Evolutionary conservation across 768 basidiomycete species (phyloP).

Genomic region (Cyclocybe aegerita): DNA sequence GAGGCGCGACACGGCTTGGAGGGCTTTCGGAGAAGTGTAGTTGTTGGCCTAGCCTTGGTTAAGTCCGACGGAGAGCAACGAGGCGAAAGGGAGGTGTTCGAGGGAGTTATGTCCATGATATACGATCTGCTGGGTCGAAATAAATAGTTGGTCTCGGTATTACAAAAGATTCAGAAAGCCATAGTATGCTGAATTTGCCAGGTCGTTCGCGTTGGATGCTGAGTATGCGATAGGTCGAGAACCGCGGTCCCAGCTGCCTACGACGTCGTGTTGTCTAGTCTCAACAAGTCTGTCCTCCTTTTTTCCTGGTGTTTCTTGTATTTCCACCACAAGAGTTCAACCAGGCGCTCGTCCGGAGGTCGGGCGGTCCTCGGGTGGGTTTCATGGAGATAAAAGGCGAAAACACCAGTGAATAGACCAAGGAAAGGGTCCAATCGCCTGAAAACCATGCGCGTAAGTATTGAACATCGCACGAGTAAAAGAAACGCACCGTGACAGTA

Average conservation of each 20-base stretch:
- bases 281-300: conserved; percentile 34
- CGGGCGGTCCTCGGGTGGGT: conserved; percentile 73
- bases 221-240: no score
- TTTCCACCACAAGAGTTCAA: conserved; percentile 65
- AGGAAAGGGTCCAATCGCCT: conserved; percentile 72
- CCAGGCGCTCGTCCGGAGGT: conserved; percentile 52
- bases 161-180: background rate
- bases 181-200: background rate
- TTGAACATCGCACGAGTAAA: background rate
- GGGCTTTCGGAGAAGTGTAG: conserved; percentile 52
- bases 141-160: background rate
- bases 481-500: conserved; percentile 50
- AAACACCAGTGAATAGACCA: conserved; percentile 73
- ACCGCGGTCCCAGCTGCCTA: no score
- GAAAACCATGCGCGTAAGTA: conserved; percentile 6
- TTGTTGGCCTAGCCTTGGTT: conserved; percentile 74
- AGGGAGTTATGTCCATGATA: conserved; percentile 49
- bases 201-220: no score
- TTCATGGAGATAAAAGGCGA: conserved; percentile 82
- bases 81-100: conserved; percentile 44
- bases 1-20: conserved; percentile 40
- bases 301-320: conserved; percentile 45
- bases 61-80: conserved; percentile 29
- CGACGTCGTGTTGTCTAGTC: conserved; percentile 36
- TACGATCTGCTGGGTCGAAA: conserved; percentile 29